A percentile compares a stretch with the other conserved stretches of the same genome.
phyloP scores from a whole-genome alignment of 176 grass and related monocot genomes.

The Oryza punctata region DNA sequence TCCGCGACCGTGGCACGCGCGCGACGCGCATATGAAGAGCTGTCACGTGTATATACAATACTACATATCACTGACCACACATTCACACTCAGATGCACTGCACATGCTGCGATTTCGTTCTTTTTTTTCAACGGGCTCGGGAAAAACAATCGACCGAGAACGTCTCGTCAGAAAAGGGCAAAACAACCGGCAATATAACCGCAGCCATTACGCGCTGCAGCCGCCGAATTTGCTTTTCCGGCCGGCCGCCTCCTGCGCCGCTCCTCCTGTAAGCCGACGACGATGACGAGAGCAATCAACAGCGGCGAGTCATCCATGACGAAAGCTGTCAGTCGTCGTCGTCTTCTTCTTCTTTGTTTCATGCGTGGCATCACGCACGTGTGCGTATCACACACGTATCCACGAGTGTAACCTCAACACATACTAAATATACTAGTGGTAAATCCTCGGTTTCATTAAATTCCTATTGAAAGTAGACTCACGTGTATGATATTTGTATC shows the following conservation, averaged over 20 bases:
- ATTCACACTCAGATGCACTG: not conserved
- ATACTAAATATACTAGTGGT: no score
- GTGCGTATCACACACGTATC: no score
- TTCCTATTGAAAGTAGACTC: no score
- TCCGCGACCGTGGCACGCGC: no score
- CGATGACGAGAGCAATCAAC: not conserved
- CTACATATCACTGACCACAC: no score
- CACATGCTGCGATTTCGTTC: not conserved
- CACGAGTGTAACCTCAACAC: no score
- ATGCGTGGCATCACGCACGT: no score
- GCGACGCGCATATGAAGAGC: no score
- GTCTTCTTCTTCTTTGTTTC: no score
- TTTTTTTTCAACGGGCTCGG: not conserved
- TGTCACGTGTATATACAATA: no score
- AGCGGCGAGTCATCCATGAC: not conserved
- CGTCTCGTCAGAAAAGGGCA: not conserved
- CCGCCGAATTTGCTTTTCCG: not conserved
- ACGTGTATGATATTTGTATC: no score
- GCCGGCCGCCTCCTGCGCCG: not conserved
- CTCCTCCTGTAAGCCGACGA: not conserved
- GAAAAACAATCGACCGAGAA: not conserved
- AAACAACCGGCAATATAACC: not conserved
- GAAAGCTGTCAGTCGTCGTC: not conserved
- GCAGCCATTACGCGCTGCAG: not conserved
- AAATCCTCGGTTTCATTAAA: no score